Conservation (phyloP, 805 yeast species). For the Maudiozyma bulderi region DNA sequence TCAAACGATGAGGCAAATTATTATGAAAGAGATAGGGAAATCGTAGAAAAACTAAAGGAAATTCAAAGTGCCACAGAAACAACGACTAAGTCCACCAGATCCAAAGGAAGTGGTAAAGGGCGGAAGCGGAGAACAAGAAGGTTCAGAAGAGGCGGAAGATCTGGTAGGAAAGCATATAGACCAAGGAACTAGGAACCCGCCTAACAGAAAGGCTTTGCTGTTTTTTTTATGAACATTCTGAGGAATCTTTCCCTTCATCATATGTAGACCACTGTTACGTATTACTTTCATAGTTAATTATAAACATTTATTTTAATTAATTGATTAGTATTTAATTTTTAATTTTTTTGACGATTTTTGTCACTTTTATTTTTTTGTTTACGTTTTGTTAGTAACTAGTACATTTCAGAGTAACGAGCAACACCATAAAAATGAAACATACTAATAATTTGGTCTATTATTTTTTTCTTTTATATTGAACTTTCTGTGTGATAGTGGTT, state of each 20-base stretch:
- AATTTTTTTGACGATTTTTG: neutral
- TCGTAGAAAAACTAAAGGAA: neutral
- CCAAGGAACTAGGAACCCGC: neutral
- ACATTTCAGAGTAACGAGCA: neutral
- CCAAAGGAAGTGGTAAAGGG: neutral
- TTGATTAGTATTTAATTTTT: neutral
- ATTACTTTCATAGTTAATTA: neutral
- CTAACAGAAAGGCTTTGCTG: too few species aligned
- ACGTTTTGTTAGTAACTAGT: neutral
- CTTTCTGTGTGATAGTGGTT: too few species aligned
- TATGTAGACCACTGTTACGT: too few species aligned
- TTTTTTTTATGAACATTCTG: too few species aligned
- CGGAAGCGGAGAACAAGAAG: neutral
- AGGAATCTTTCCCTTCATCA: too few species aligned
- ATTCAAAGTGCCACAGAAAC: neutral
- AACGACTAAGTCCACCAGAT: neutral
- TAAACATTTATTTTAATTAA: neutral
- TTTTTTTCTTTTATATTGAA: too few species aligned
- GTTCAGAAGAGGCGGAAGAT: neutral
- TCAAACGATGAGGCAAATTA: neutral
- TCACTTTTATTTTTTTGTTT: neutral
- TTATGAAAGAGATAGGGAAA: neutral
- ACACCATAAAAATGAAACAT: neutral
- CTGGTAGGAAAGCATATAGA: neutral
- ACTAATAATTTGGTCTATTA: neutral